phyloP scores from a whole-genome alignment of 805 yeast species.

The Zygosaccharomyces lentus region DNA sequence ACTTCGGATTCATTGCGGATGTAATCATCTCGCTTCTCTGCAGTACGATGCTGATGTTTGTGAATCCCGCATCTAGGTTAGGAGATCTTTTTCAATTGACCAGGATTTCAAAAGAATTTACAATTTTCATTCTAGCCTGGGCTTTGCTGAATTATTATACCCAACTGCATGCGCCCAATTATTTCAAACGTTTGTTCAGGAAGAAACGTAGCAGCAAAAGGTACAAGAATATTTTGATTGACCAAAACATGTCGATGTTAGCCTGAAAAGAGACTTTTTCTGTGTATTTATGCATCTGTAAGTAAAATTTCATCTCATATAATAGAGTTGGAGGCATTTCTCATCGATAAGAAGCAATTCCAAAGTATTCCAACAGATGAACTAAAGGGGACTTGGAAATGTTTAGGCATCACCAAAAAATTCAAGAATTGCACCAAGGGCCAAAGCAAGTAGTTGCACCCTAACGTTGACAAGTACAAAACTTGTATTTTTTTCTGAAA shows the following conservation, averaged over 20 bases:
- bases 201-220: conserved; percentile 38
- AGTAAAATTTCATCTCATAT: neutral
- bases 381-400: conserved; percentile 85
- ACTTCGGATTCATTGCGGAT: conserved; percentile 66
- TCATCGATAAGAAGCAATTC: conserved; percentile 87
- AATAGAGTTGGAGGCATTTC: conserved; percentile 48
- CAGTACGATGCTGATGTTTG: conserved; percentile 52
- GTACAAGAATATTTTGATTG: conserved; percentile 34
- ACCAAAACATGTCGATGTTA: conserved; percentile 8
- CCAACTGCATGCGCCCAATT: conserved; percentile 34
- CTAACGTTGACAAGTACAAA: conserved; percentile 63
- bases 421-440: conserved; percentile 76
- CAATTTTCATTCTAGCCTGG: conserved; percentile 44
- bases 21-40: conserved; percentile 46
- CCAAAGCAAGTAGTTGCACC: conserved; percentile 73
- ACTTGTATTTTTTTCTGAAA: conserved; percentile 59
- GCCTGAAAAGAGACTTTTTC: conserved; percentile 2
- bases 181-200: conserved; percentile 32
- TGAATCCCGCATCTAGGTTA: conserved; percentile 47
- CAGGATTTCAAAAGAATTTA: conserved; percentile 47
- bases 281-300: neutral
- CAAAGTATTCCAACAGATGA: conserved; percentile 83
- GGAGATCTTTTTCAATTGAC: conserved; percentile 79
- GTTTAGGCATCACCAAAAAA: conserved; percentile 63
- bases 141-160: conserved; percentile 47